Base-by-base conservation (phyloP, 2,329 filamentous ascomycete species). In the Diaporthe vexans region DNA sequence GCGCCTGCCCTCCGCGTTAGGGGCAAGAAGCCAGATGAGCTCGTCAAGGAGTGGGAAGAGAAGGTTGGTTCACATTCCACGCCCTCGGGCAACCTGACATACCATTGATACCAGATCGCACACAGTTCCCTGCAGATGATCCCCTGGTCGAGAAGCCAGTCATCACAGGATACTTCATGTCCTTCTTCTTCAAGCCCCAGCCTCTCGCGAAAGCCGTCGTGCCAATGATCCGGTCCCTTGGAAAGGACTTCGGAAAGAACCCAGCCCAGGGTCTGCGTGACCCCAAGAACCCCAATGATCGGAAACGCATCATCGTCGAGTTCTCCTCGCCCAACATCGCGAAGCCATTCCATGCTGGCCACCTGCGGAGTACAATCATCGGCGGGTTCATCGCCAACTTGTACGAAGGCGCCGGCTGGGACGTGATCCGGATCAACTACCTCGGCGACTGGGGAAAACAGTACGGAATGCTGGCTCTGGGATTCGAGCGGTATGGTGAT, bases 261-360 rank as follows among this genome's bases (percentile, higher is more conserved):
- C 86, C 85, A 73, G 85, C 85, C 54, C 81, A 90, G 26, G 91
- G 91, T 3, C 83, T 91, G 86, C 88, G 87, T 77, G 91, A 95
- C 79, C 87, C 89, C 51, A 84, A 86, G 29, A 88, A 94, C 80
- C 87, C 90, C 10, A 86, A 88, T 74, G 91, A 89, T 76, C 86
- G 86, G 78, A 94, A 94, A 87, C 89, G 88, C 75, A 89, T 91
- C 54, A 90, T 97, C 69, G 89, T 97, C 79, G 94, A 97, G 80
- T 97, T 96, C 83, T 95, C 93, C 10, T 95, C 93, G 10, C 94
- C 94, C 68, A 97, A 97, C 82, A 95, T 97, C 75, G 94, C 94
- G 59, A 96, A 96, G 84, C 94, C 93, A 33, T 95, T 95, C 86
- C 93, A 95, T 81, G 93, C 93, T 52, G 93, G 93, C 17, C 93